Evolutionary conservation across 208 protist species (phyloP).

Genomic region (Phytomonas sp.): DNA sequence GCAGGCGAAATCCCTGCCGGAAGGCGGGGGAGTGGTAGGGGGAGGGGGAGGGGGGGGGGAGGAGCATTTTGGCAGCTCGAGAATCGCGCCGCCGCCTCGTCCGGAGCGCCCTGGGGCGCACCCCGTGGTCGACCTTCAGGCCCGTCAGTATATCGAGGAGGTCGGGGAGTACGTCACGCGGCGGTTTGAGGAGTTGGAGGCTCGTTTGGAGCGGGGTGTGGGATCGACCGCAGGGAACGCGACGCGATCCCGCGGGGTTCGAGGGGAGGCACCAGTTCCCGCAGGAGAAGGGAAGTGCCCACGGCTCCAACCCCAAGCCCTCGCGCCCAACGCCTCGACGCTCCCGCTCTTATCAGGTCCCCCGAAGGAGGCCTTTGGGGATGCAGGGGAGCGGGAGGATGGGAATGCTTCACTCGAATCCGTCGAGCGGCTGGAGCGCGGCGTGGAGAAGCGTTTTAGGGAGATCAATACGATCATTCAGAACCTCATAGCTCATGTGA

Average conservation of each 20-base stretch:
- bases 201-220: constrained; percentile 4
- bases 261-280: too few relatives aligned
- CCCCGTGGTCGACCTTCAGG: constrained; percentile 38
- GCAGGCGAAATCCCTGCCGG: not conserved
- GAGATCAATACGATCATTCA: constrained; percentile 42
- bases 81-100: too few relatives aligned
- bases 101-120: constrained; percentile 6
- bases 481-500: constrained; percentile 23
- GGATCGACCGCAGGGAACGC: too few relatives aligned
- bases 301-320: too few relatives aligned
- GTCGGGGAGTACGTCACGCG: constrained; percentile 60
- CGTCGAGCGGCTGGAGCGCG: constrained; percentile 48
- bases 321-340: not conserved
- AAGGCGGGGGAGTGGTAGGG: constrained; percentile 13
- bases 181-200: constrained; percentile 59
- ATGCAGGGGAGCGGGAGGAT: constrained; percentile 68
- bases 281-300: not conserved
- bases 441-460: constrained; percentile 58
- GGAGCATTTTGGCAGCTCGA: too few relatives aligned
- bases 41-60: constrained; percentile 20
- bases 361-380: constrained; percentile 22
- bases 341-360: constrained; percentile 7
- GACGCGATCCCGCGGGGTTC: too few relatives aligned
- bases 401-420: constrained; percentile 54
- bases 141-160: constrained; percentile 61